Base-by-base conservation (phyloP, 768 basidiomycete genomes). In the Trametes maxima region DNA sequence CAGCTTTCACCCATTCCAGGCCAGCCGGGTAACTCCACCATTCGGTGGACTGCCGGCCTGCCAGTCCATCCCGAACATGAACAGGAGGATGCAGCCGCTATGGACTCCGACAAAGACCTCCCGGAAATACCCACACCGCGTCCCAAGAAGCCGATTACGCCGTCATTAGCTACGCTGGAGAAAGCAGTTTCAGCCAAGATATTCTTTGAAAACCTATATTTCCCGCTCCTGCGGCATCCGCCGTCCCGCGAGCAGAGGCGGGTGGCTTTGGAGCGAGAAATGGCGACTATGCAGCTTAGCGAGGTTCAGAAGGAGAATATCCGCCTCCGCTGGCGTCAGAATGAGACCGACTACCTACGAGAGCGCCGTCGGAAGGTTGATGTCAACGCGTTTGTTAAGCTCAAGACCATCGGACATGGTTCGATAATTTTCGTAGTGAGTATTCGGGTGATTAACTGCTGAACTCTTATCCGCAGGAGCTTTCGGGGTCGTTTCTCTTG, bases 371-470 rank as follows among this genome's bases (percentile, higher is more conserved):
- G 82, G 51, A 92, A 90, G 75, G 89, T 98, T 22, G 88, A 91
- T 68, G 88, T 85, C 50, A 90, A 85, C 67, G 90, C 89, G 28
- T 98, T 98, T 75, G 81, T 85, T 67, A 90, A 90, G 75, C 82
- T 98, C 64, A 92, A 96, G 81, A 94, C 92, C 50, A 95, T 97
- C 70, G 95, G 95, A 37, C 94, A 97, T 73, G 95, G 94, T 93
- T 67, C 66, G 73, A 49, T 54, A 53, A 42, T 54, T 33, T 33
- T 40, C 65, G 22, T n/a, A n/a, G 56, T 55, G 25, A 43, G 59
- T 71, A 55, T 62, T 54, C 53, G 67, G 59, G 43, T 57, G 48
- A 55, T 44, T 43, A 43, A 51, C 16, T 19, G 48, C 37, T 40
- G 28, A 42, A 69, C 36, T 65, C 65, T 68, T 65, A 67, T 25